Evolutionary conservation across 495 filamentous ascomycete species (phyloP), one percentile per base, ranked within the genome.

Genomic region (Bombardia bombarda): DNA sequence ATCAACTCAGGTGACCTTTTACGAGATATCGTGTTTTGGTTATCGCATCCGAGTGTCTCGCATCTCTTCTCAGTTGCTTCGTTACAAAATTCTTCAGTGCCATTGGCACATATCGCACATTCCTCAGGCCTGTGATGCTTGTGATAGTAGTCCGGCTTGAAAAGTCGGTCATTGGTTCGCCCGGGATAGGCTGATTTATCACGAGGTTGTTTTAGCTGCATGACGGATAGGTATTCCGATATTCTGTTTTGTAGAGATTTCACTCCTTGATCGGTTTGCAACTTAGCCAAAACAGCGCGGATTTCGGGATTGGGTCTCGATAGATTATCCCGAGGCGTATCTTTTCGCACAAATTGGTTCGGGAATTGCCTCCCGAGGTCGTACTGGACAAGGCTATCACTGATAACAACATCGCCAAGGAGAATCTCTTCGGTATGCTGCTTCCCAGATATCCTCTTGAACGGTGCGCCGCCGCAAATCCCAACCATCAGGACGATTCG

Each of bases 381-480:
- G 38, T 63, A 63, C 45, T 71, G 49, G 12, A 68, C 37, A n/a
- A 44, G 14, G 8, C 30, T 37, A 2, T 59, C 60, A 34, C 66
- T 67, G 24, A 73, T 65, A 10, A 72, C 55, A 0, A 72, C 63
- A 46, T 73, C 66, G 7, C 70, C 67, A 1, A 72, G 56, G n/a
- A 65, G 38, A 9, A 65, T 45, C 17, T 60, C 52, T 10, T 30
- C 32, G 12, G 22, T 44, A 9, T 9, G 6, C 13, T 28, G 13
- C 38, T 17, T 40, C 23, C 38, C 23, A 5, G 26, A 14, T n/a
- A n/a, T n/a, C n/a, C n/a, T n/a, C 4, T 10, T 7, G 23, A 38
- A 38, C 1, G 58, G 59, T 4, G 51, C 45, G 8, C 49, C 62
- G 3, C 59, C 62, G 28, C 62, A 62, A 7, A 66, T 43, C 4